phyloP scores from a whole-genome alignment of 495 filamentous ascomycete genomes.

The Hyphodiscus hymeniophilus region DNA sequence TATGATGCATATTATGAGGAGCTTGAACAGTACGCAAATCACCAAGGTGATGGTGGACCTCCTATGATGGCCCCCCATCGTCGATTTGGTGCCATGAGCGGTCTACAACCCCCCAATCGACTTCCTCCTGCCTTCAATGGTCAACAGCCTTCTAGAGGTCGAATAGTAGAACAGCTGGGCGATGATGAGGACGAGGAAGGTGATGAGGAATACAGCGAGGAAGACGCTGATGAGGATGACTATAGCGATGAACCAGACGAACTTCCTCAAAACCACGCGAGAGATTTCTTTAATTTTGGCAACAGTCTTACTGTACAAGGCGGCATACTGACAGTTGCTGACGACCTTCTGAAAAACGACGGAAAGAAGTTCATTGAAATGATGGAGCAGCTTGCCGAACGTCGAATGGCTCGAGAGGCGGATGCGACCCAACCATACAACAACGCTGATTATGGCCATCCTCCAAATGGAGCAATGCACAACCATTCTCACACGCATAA shows the following conservation, averaged over 20 bases:
- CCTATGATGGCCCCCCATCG: conserved; percentile 60
- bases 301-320: conserved; percentile 96
- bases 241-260: conserved; percentile 55
- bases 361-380: conserved; percentile 99
- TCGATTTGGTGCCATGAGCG: conserved; percentile 45
- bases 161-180: conserved; percentile 49
- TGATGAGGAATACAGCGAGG: conserved; percentile 32
- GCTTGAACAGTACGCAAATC: conserved; percentile 92
- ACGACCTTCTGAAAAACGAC: conserved; percentile 97
- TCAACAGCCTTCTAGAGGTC: conserved; percentile 42
- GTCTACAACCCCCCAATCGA: conserved; percentile 39
- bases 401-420: conserved; percentile 92
- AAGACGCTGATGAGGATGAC: conserved; percentile 40
- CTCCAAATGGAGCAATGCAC: conserved; percentile 27
- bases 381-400: conserved; percentile 99
- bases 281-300: conserved; percentile 94
- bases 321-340: conserved; percentile 96
- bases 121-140: conserved; percentile 37
- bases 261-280: conserved; percentile 42
- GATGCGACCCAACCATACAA: conserved; percentile 72
- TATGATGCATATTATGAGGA: conserved; percentile 99
- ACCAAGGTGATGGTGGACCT: conserved; percentile 56
- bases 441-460: conserved; percentile 34
- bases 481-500: conserved; percentile 34
- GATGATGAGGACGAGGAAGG: conserved; percentile 53